Base-by-base conservation (phyloP, 2,329 filamentous ascomycete genomes). In the Colletotrichum sp. region DNA sequence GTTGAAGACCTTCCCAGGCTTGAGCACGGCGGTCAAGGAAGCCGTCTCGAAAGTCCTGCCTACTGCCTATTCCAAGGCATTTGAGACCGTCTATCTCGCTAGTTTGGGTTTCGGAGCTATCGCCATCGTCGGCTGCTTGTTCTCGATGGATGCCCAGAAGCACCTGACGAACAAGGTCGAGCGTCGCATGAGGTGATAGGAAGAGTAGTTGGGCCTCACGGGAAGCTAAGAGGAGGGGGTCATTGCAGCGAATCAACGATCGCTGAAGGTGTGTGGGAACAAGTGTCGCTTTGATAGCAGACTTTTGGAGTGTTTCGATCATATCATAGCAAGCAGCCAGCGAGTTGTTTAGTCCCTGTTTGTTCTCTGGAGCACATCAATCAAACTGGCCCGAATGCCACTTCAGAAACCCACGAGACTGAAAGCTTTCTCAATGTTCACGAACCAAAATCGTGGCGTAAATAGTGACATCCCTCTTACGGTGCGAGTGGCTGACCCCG, bases 1-100 rank as follows among this genome's bases (percentile, higher is more conserved):
- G 85, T 83, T 12, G 86, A 82, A 81, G 83, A 68, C 82, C 6
- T 81, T 86, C 60, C 78, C 83, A 0, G 82, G 83, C 4, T 71
- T 86, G 34, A 84, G 82, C 2, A 78, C 79, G 3, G 77, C 79
- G 0, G 80, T 87, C 6, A 78, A 82, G 18, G 79, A 79, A 3
- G 82, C 83, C 0, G 84, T 86, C 1, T 72, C 77, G 3, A 77
- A 70, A 5, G 84, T 82, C 7, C 70, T 86, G 24, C 82, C 83
- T 1, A 80, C 78, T 7, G 86, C 85, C 8, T 85, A 85, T 66
- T 79, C 84, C 1, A 82, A 86, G 52, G 84, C 85, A 8, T 86
- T 86, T 77, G 81, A 84, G 73, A 86, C 86, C 3, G 85, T 88
- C 0, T 88, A 85, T 39, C 74, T 87, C 3, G 82, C 82, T 2